Base-by-base conservation (phyloP, 2,329 filamentous ascomycete species). In the Rhytidhysteron rufulum region DNA sequence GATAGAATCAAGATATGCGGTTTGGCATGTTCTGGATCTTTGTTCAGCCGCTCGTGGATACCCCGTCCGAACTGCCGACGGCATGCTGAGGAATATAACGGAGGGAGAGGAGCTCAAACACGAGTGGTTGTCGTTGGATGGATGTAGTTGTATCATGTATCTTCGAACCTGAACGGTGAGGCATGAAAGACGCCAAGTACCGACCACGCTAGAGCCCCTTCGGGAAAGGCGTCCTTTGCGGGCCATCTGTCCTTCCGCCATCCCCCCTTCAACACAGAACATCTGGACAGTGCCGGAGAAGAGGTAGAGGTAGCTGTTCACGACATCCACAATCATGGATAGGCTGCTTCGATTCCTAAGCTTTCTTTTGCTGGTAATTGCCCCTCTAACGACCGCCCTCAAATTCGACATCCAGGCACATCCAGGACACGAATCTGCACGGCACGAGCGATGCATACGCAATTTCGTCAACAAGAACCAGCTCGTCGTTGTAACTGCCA, bases 381-480 rank as follows among this genome's bases (percentile, higher is more conserved):
- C 69, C 15, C 71, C 70, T 17, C 58, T 73, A 46, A 52, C 72
- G 30, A 69, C 71, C 30, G 89, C 89, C 44, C 82, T 98, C 58
- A 96, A 95, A 74, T 96, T 98, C 77, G 93, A 98, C 60, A 80
- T 98, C 46, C 70, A 80, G 57, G 88, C 89, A 32, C 78, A 82
- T 50, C 69, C 72, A 38, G 74, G 79, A 46, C 76, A 78, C 65
- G 81, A 84, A 56, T 73, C 74, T 47, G 67, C 67, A 33, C 81
- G 77, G 59, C 80, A 83, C 61, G 86, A 91, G 71, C 80, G 91
- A 72, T 98, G 93, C 73, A 86, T 98, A 67, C 82, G 91, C 66
- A 98, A 98, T 74, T 98, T 96, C 67, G 90, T 96, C 51, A 79
- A 81, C 46, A 86, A 82, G 69, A 89, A 96, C 63, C 95, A 93